Evolutionary conservation across 306 rosid species (phyloP).

Genomic region (Cucumis hystrix): DNA sequence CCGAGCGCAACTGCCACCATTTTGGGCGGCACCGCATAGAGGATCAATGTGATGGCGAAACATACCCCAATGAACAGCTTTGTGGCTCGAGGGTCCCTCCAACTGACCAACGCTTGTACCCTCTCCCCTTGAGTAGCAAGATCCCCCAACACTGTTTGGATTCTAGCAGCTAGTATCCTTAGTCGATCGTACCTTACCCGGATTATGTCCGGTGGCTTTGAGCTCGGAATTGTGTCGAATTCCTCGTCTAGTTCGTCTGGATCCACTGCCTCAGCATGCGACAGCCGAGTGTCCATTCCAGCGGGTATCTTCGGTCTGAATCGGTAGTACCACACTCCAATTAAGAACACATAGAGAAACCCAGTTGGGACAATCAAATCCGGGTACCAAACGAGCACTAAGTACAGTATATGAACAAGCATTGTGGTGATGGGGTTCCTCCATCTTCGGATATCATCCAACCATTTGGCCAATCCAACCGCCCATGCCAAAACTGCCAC

Average conservation of each 20-base stretch:
- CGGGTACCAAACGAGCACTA: slow-evolving; percentile 97
- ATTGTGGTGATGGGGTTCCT: slow-evolving; percentile 67
- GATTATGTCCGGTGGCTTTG: slow-evolving; percentile 50
- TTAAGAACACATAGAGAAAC: slow-evolving; percentile 63
- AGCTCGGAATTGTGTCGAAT: slow-evolving; percentile 83
- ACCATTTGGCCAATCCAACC: slow-evolving; percentile 81
- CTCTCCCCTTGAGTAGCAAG: slow-evolving; percentile 93
- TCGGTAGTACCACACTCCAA: slow-evolving; percentile 87
- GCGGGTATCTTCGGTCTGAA: slow-evolving; percentile 78
- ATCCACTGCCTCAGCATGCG: slow-evolving; percentile 67
- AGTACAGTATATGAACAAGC: slow-evolving; percentile 52
- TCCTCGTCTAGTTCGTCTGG: slow-evolving; percentile 85
- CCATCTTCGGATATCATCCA: slow-evolving; percentile 73
- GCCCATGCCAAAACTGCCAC: slow-evolving; percentile 84
- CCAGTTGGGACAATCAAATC: slow-evolving; percentile 84
- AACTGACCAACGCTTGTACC: slow-evolving; percentile 70
- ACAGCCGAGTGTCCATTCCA: slow-evolving; percentile 73
- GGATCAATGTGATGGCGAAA: slow-evolving; percentile 23
- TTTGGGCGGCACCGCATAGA: slow-evolving; percentile 36
- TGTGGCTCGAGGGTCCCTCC: slow-evolving; percentile 95
- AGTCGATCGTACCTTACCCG: slow-evolving; percentile 68
- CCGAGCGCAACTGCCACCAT: slow-evolving; percentile 89
- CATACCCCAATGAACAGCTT: slow-evolving; percentile 37
- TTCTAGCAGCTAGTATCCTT: slow-evolving; percentile 70
- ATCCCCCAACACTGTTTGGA: slow-evolving; percentile 88